Percentiles rank a stretch among this genome's conserved stretches.
phyloP scores from a whole-genome alignment of 257 asterid species.

The Echites panduratus region DNA sequence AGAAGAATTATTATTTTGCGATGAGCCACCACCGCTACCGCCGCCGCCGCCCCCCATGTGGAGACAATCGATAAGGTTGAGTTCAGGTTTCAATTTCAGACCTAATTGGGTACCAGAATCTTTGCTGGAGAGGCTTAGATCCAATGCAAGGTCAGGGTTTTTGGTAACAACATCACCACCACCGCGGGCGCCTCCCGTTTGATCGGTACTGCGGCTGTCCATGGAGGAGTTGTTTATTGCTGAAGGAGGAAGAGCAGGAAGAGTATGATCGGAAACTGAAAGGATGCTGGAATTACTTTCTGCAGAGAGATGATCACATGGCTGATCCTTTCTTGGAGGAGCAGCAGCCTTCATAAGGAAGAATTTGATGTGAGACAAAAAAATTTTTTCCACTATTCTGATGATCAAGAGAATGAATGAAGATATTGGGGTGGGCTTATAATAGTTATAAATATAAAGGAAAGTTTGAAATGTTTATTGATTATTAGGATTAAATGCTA shows the following conservation, averaged over 20 bases:
- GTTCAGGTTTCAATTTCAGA: constrained; percentile 23
- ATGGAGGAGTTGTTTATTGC: neutral
- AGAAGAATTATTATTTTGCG: neutral
- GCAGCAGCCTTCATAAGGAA: too few species aligned
- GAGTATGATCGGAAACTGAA: constrained; percentile 14
- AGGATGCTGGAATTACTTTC: constrained; percentile 16
- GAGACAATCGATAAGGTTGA: constrained; percentile 29
- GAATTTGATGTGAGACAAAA: too few species aligned
- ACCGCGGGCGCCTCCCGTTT: too few species aligned
- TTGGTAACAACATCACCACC: neutral
- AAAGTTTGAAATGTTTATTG: constrained; percentile 29
- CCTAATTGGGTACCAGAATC: constrained; percentile 15
- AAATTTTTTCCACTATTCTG: too few species aligned
- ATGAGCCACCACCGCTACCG: too few species aligned
- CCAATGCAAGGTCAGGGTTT: constrained; percentile 30
- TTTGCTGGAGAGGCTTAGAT: constrained; percentile 46
- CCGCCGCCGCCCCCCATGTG: constrained; percentile 9
- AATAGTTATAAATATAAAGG: constrained; percentile 10
- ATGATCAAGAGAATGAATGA: too few species aligned
- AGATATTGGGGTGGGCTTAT: constrained; percentile 24
- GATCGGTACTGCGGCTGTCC: constrained; percentile 1
- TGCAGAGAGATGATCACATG: constrained; percentile 9
- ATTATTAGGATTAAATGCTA: constrained; percentile 35
- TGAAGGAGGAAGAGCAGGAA: too few species aligned
- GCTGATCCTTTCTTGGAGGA: constrained; percentile 14